phyloP scores from a whole-genome alignment of 2,329 filamentous ascomycete genomes.

The Colletotrichum higginsianum region DNA sequence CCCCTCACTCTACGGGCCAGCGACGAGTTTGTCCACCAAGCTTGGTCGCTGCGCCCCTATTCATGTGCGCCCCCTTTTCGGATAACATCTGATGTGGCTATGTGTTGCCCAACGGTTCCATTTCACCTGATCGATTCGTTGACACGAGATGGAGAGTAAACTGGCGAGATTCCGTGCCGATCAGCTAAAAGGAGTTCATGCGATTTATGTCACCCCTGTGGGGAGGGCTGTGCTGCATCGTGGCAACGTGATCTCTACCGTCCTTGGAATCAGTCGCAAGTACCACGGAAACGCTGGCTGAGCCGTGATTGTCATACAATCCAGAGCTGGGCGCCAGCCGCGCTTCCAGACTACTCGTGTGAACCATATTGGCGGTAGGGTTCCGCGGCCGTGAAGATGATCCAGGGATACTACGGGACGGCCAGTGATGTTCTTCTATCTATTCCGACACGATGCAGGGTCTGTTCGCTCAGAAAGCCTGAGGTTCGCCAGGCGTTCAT shows the following conservation, averaged over 20 bases:
- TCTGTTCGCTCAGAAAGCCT: constrained; percentile 10
- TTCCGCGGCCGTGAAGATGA: neutral
- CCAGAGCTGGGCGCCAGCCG: neutral
- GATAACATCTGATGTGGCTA: neutral
- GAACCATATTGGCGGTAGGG: neutral
- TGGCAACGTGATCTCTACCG: neutral
- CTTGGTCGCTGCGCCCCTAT: neutral
- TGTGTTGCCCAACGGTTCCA: neutral
- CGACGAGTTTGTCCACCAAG: neutral
- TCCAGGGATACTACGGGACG: neutral
- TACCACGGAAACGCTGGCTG: no score
- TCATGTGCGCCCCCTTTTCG: neutral
- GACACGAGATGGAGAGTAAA: neutral
- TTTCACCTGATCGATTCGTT: neutral
- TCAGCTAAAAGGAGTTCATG: neutral
- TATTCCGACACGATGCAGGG: constrained; percentile 8
- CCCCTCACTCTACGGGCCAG: neutral
- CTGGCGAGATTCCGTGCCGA: neutral
- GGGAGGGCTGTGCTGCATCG: neutral
- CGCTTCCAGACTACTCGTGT: neutral
- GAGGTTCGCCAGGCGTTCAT: constrained; percentile 4
- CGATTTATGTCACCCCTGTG: neutral
- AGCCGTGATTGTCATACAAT: no score
- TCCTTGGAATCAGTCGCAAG: neutral
- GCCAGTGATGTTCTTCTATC: neutral